phyloP scores from a whole-genome alignment of 2,329 filamentous ascomycete genomes.

The Orbilia oligospora region DNA sequence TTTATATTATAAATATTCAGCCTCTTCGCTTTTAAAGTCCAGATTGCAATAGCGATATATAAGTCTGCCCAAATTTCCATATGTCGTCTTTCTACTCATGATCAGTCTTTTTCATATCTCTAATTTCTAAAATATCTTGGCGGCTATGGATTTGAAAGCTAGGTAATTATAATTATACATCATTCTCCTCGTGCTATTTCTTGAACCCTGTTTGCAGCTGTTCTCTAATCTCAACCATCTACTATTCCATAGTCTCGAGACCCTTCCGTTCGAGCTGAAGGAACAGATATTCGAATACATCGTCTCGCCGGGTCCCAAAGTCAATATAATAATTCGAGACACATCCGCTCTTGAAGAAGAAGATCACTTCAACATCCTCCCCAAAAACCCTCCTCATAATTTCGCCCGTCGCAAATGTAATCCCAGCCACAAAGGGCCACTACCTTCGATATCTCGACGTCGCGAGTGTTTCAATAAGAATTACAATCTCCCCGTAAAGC shows the following conservation, averaged over 20 bases:
- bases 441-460: slow-evolving; percentile 21
- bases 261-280: slow-evolving; percentile 46
- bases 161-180: slow-evolving; percentile 43
- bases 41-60: background rate
- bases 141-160: slow-evolving; percentile 29
- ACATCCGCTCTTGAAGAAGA: slow-evolving; percentile 39
- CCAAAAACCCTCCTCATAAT: slow-evolving; percentile 45
- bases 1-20: slow-evolving; percentile 8
- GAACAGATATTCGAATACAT: slow-evolving; percentile 50
- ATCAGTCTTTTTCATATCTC: background rate
- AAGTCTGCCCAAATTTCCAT: background rate
- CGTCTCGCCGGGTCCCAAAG: slow-evolving; percentile 25
- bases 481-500: slow-evolving; percentile 10
- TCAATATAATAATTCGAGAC: slow-evolving; percentile 53
- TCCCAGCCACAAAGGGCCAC: slow-evolving; percentile 16
- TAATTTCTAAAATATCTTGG: background rate
- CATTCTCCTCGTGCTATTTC: too few relatives aligned
- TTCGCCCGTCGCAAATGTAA: slow-evolving; percentile 36
- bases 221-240: too few relatives aligned
- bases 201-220: too few relatives aligned
- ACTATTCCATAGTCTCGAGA: slow-evolving; percentile 54
- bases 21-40: background rate
- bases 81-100: background rate
- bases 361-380: slow-evolving; percentile 51
- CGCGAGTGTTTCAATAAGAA: slow-evolving; percentile 41